These are phyloP conservation scores for Erythrobasidium hasegawianum DNA, from an alignment of 1,284 basidiomycete species.

Conservation along the genomic window DNA sequence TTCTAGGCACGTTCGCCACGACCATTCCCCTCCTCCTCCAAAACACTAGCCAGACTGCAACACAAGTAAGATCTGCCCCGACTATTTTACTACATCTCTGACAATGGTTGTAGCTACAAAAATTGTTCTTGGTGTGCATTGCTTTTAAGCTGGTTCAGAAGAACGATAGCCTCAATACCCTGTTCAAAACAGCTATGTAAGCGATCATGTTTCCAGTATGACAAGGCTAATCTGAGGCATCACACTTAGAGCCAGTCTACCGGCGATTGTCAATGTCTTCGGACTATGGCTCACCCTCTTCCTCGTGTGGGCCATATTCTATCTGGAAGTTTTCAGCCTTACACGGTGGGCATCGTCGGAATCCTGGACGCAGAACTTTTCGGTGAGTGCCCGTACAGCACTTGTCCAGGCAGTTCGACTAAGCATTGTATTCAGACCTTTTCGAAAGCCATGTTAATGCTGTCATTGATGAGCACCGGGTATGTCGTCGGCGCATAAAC, in stretches of 20 bases:
- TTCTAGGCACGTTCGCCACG: slow-evolving; percentile 76
- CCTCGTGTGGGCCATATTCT: slow-evolving; percentile 85
- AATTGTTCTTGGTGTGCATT: slow-evolving; percentile 88
- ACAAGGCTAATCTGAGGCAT: no score
- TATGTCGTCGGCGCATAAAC: slow-evolving; percentile 39
- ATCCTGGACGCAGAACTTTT: slow-evolving; percentile 71
- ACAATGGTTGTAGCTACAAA: slow-evolving; percentile 65
- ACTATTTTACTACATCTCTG: background rate
- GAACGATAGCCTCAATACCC: slow-evolving; percentile 81
- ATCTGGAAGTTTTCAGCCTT: slow-evolving; percentile 86
- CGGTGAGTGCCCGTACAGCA: slow-evolving; percentile 15
- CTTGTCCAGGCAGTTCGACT: background rate
- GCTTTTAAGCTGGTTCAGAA: slow-evolving; percentile 92
- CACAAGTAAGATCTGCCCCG: slow-evolving; percentile 7
- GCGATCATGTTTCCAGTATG: slow-evolving; percentile 47
- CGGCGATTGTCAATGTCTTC: slow-evolving; percentile 79
- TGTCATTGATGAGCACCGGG: slow-evolving; percentile 59
- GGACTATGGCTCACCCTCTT: slow-evolving; percentile 88
- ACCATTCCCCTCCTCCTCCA: slow-evolving; percentile 69
- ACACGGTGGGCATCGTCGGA: slow-evolving; percentile 77
- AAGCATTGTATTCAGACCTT: slow-evolving; percentile 57
- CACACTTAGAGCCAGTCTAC: slow-evolving; percentile 68
- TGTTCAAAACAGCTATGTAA: slow-evolving; percentile 93
- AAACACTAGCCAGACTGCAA: slow-evolving; percentile 11
- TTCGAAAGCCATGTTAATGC: slow-evolving; percentile 76